Conservation (phyloP, 2,329 filamentous ascomycete genomes). For the Fusarium longipes region DNA sequence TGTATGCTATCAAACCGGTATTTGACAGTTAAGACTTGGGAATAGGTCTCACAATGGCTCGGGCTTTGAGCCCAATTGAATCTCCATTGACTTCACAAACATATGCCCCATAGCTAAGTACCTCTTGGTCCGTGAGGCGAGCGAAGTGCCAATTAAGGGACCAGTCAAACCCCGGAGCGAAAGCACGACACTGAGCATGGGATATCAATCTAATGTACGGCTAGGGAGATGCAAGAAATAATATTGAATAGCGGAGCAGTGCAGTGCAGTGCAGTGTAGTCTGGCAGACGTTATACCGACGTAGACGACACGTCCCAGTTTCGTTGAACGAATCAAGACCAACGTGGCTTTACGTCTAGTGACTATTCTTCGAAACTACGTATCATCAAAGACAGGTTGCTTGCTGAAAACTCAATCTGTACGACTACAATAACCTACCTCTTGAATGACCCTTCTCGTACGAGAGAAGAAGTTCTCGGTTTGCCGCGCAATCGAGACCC, state of each 20-base stretch:
- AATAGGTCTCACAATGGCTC: slow-evolving; percentile 20
- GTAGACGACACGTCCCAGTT: slow-evolving; percentile 7
- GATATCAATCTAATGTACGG: slow-evolving; percentile 25
- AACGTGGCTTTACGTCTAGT: slow-evolving; percentile 30
- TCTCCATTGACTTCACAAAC: slow-evolving; percentile 18
- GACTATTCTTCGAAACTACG: slow-evolving; percentile 15
- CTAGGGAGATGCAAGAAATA: slow-evolving; percentile 32
- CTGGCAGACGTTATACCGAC: not conserved
- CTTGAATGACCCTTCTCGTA: slow-evolving; percentile 1
- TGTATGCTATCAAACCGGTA: not conserved
- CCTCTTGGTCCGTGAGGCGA: slow-evolving; percentile 40
- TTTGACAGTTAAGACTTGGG: not conserved
- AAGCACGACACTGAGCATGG: slow-evolving; percentile 33
- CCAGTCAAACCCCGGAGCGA: slow-evolving; percentile 34
- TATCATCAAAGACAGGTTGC: not conserved
- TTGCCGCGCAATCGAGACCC: slow-evolving; percentile 24
- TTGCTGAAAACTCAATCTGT: not conserved
- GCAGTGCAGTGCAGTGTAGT: not conserved
- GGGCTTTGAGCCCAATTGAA: slow-evolving; percentile 15
- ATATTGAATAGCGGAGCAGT: slow-evolving; percentile 20
- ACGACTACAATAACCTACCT: not conserved
- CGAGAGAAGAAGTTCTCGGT: not conserved
- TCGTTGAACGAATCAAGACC: not conserved
- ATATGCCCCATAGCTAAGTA: slow-evolving; percentile 26
- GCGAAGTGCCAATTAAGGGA: slow-evolving; percentile 30